Conservation (phyloP, 2,329 filamentous ascomycete species). For the Teratosphaeria epicoccoides region DNA sequence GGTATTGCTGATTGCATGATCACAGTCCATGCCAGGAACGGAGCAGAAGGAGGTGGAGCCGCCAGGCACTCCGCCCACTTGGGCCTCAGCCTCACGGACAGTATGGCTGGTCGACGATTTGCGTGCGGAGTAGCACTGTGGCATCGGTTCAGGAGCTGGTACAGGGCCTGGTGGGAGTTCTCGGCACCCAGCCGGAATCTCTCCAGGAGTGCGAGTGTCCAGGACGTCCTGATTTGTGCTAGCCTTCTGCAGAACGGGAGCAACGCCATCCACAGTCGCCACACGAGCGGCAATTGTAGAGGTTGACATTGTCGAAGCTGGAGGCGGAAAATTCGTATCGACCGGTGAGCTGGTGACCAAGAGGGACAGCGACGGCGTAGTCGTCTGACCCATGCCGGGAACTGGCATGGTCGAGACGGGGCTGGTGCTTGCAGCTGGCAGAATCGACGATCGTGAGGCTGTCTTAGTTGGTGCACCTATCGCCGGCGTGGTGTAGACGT, state of each 20-base stretch:
- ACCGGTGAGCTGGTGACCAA: constrained; percentile 1
- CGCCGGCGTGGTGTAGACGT: constrained; percentile 23
- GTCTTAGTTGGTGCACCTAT: constrained; percentile 7
- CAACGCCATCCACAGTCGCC: background rate
- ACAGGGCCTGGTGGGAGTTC: background rate
- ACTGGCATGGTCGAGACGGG: constrained; percentile 8
- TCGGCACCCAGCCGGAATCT: background rate
- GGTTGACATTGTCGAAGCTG: background rate
- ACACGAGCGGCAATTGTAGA: background rate
- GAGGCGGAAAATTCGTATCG: constrained; percentile 1
- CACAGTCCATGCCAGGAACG: background rate
- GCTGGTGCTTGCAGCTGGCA: constrained; percentile 10
- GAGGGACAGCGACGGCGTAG: constrained; percentile 8
- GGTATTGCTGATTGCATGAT: background rate
- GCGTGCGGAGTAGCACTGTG: background rate
- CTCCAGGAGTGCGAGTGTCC: background rate
- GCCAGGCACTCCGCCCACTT: background rate
- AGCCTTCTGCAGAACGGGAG: background rate
- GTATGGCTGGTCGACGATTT: background rate
- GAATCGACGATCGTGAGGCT: constrained; percentile 8
- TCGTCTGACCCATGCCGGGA: constrained; percentile 10
- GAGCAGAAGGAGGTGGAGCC: background rate
- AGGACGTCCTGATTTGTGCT: background rate
- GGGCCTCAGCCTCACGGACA: background rate
- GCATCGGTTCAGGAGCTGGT: background rate